Base-by-base conservation (phyloP, 192 early-diverging fungal species). In the Coemansia sp. region DNA sequence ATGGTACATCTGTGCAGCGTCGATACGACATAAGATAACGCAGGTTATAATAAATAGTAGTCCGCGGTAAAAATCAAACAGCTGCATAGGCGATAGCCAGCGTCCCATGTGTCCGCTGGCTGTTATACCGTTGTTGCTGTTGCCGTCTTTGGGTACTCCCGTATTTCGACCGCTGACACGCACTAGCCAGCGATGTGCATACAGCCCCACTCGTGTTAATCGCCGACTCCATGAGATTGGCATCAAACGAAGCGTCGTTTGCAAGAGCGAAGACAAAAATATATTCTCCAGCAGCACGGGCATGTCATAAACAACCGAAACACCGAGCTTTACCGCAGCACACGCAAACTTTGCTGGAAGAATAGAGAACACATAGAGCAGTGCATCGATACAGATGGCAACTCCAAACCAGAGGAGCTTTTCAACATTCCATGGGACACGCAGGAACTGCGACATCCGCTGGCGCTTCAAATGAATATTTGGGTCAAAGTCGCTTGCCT, bases 331-430 rank as follows among this genome's bases (percentile, higher is more conserved):
- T 16, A 76, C 64, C 2, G 87, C 29, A 0, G 95, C 93, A 20
- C 95, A 75, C 10, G 87, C 43, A 62, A 98, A 91, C 20, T 94
- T 87, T 13, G 93, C 75, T 0, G 97, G 97, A 18, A 99, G 70
- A 49, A 98, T 94, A 0, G 97, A 96, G 69, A 98, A 95, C 1
- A 92, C 91, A 65, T 96, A 93, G 6, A 99, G 75, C 63, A 99
- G 95, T 15, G 96, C 93, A 70, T 99, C 97, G 34, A 97, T 75
- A 62, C 95, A 97, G 8, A 98, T 90, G 29, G 94, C 76, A 35
- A 89, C 90, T 16, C 97, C 97, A 84, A 98, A 92, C 26, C 86
- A 83, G 84, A 98, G 83, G 62, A 98, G 86, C 90, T 95, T 96
- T 70, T 98, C 96, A 57, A 97, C 85, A 52, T 94, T 90, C 52